A percentile compares a stretch with the other conserved stretches of the same genome.
Conservation (phyloP, 108 stramenopile genomes). For the Epipyxis sp. region DNA sequence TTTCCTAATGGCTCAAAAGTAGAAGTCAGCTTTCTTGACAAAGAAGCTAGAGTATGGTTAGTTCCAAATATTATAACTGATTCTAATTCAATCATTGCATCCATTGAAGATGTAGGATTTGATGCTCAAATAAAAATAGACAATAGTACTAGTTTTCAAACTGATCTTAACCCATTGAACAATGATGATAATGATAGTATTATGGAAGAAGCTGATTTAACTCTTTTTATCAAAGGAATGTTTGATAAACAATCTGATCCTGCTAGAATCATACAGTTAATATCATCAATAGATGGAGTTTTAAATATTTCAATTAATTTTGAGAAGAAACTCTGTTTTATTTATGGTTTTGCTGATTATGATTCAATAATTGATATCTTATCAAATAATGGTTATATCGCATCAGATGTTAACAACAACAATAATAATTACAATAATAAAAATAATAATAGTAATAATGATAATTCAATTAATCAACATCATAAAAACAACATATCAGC, state of each 20-base stretch:
- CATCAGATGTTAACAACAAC: background rate
- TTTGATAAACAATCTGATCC: background rate
- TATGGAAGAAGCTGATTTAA: background rate
- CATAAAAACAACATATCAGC: background rate
- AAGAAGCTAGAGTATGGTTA: background rate
- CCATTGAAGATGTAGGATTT: background rate
- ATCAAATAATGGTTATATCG: background rate
- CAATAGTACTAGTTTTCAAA: background rate
- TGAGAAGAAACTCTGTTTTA: background rate
- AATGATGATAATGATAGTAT: background rate
- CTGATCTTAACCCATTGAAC: background rate
- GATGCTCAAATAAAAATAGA: background rate
- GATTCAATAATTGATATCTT: background rate
- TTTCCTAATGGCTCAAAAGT: too few relatives aligned
- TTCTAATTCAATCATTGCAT: too few relatives aligned
- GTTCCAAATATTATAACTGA: background rate
- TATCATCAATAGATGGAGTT: conserved; percentile 39
- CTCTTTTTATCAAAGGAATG: background rate
- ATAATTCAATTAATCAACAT: background rate
- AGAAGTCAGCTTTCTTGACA: background rate
- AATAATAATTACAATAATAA: background rate
- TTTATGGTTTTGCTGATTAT: background rate
- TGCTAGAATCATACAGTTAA: conserved; percentile 36
- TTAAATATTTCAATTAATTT: background rate
- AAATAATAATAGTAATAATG: background rate